Percentiles rank a stretch among this genome's conserved stretches.
phyloP scores from a whole-genome alignment of 2,329 filamentous ascomycete genomes.

The Neofusicoccum sp. region DNA sequence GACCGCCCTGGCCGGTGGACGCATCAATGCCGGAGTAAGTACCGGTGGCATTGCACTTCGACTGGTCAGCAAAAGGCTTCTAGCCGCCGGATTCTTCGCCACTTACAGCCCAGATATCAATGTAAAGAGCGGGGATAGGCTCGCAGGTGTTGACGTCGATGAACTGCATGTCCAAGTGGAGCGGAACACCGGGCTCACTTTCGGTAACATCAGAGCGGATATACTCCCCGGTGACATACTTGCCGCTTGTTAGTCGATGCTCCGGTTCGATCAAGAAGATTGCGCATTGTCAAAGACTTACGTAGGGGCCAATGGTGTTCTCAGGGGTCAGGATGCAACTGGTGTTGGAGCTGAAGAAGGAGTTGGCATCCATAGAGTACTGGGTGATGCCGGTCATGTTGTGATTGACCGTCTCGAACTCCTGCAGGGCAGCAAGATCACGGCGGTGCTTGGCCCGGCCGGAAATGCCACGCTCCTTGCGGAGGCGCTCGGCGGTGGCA shows the following conservation, averaged over 20 bases:
- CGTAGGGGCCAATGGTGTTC: slow-evolving; percentile 36
- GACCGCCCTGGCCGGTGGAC: slow-evolving; percentile 45
- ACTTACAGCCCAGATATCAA: slow-evolving; percentile 53
- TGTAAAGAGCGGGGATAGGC: slow-evolving; percentile 50
- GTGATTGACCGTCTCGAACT: slow-evolving; percentile 35
- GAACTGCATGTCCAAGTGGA: slow-evolving; percentile 57
- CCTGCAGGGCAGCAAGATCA: slow-evolving; percentile 34
- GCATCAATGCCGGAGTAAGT: slow-evolving; percentile 50
- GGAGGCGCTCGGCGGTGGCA: slow-evolving; percentile 26
- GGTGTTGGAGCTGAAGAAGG: slow-evolving; percentile 36
- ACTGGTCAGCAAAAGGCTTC: neutral
- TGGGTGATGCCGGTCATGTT: slow-evolving; percentile 31
- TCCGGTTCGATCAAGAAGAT: neutral
- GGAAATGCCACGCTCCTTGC: slow-evolving; percentile 30
- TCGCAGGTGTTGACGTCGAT: slow-evolving; percentile 59
- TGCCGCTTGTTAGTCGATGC: neutral
- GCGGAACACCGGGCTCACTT: slow-evolving; percentile 50
- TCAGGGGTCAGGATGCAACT: slow-evolving; percentile 39
- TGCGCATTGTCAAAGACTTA: neutral
- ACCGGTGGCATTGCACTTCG: slow-evolving; percentile 41
- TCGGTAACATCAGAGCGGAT: slow-evolving; percentile 54
- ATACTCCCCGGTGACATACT: slow-evolving; percentile 53
- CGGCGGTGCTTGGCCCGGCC: slow-evolving; percentile 29
- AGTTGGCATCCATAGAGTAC: slow-evolving; percentile 28
- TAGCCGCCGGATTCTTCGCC: neutral